phyloP scores from a whole-genome alignment of 2,329 filamentous ascomycete species.

The Plenodomus tracheiphilus region DNA sequence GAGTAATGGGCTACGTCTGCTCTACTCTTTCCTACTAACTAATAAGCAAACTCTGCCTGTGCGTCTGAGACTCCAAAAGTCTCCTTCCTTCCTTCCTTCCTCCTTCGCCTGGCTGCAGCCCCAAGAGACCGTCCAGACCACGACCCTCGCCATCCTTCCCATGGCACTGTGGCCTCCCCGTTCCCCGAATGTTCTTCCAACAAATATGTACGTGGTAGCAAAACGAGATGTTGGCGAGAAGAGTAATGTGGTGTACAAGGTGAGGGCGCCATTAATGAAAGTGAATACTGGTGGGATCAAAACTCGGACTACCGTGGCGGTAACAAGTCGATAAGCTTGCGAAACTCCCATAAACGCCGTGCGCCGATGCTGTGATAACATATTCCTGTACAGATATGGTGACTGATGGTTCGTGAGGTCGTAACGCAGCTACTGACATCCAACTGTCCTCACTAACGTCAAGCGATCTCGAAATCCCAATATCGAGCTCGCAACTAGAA shows the following conservation, averaged over 20 bases:
- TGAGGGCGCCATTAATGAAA: conserved; percentile 18
- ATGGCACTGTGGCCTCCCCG: conserved; percentile 2
- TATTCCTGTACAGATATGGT: conserved; percentile 16
- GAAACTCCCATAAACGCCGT: conserved; percentile 13
- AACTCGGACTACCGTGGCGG: conserved; percentile 1
- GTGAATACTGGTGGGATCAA: not conserved
- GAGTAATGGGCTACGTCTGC: not conserved
- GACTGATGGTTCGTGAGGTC: conserved; percentile 32
- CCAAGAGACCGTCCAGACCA: not conserved
- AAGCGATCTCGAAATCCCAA: conserved; percentile 4
- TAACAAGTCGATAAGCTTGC: not conserved
- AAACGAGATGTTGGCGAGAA: conserved; percentile 14
- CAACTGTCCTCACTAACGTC: conserved; percentile 15
- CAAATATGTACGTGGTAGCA: conserved; percentile 34
- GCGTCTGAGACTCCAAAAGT: not conserved
- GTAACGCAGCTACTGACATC: conserved; percentile 24
- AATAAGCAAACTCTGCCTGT: not conserved
- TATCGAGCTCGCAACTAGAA: conserved; percentile 1
- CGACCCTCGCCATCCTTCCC: conserved; percentile 3
- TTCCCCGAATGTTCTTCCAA: not conserved
- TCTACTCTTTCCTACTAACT: not conserved
- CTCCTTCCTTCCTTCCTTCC: no score
- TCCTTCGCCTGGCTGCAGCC: not conserved
- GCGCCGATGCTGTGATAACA: conserved; percentile 26
- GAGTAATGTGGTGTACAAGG: conserved; percentile 25